phyloP scores from a whole-genome alignment of 495 filamentous ascomycete genomes.

The Clavariopsis aquatica region DNA sequence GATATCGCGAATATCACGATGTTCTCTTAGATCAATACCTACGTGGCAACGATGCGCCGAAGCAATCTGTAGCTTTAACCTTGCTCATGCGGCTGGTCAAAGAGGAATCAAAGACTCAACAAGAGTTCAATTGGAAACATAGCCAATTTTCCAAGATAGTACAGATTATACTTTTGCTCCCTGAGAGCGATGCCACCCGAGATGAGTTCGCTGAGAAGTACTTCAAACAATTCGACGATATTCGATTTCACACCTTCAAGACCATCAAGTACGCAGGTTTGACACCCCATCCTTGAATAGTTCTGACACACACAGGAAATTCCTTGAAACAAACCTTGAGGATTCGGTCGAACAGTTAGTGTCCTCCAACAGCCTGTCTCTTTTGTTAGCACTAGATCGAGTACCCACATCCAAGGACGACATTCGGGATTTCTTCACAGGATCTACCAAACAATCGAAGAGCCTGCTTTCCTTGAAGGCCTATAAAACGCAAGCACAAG shows the following conservation, averaged over 20 bases:
- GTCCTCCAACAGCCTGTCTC: slow-evolving; percentile 28
- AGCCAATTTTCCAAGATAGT: slow-evolving; percentile 65
- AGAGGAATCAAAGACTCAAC: slow-evolving; percentile 61
- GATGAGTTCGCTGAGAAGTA: slow-evolving; percentile 76
- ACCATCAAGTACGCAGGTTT: slow-evolving; percentile 62
- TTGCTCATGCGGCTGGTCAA: slow-evolving; percentile 82
- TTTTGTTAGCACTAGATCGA: slow-evolving; percentile 50
- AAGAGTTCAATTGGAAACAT: slow-evolving; percentile 65
- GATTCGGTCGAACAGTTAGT: not conserved
- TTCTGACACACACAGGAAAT: slow-evolving; percentile 7
- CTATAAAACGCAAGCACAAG: slow-evolving; percentile 70
- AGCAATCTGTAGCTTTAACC: slow-evolving; percentile 63
- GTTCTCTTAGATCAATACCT: slow-evolving; percentile 34
- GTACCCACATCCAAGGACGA: slow-evolving; percentile 54
- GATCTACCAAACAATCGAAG: slow-evolving; percentile 49
- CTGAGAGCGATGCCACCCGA: slow-evolving; percentile 57
- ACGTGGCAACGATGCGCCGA: slow-evolving; percentile 27
- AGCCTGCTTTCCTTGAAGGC: slow-evolving; percentile 58
- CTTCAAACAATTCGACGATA: slow-evolving; percentile 76
- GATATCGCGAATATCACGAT: slow-evolving; percentile 63
- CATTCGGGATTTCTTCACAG: slow-evolving; percentile 59
- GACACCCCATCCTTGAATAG: not conserved
- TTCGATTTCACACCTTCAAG: slow-evolving; percentile 77
- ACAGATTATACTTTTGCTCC: slow-evolving; percentile 59
- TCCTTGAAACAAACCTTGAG: slow-evolving; percentile 10